Percentiles rank a stretch among this genome's conserved stretches.
These are phyloP conservation scores for Clitopilus hobsonii DNA, from an alignment of 768 basidiomycete genomes.

Conservation along the genomic window DNA sequence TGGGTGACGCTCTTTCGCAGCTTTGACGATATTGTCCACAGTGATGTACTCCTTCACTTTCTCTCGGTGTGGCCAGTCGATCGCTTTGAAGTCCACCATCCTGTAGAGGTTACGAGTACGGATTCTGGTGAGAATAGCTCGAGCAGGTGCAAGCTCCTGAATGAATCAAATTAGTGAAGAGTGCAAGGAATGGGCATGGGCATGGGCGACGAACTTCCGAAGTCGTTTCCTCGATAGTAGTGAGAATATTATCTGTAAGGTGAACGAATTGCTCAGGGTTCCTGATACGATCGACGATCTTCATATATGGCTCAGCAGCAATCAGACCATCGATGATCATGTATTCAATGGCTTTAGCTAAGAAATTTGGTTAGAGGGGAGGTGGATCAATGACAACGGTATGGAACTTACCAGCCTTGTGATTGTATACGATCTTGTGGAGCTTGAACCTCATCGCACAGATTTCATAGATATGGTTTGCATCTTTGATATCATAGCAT, in stretches of 20 bases:
- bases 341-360: constrained; percentile 77
- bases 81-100: constrained; percentile 58
- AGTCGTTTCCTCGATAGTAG: constrained; percentile 47
- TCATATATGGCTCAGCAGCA: constrained; percentile 58
- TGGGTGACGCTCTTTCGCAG: constrained; percentile 25
- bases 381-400: neutral
- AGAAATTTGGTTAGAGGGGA: neutral
- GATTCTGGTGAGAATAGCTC: constrained; percentile 59
- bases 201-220: neutral
- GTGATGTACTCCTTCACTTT: constrained; percentile 37
- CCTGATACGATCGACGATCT: constrained; percentile 51
- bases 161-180: constrained; percentile 2
- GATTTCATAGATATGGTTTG: constrained; percentile 69
- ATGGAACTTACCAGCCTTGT: constrained; percentile 57
- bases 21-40: constrained; percentile 35
- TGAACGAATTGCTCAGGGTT: constrained; percentile 57
- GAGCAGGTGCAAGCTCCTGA: constrained; percentile 58
- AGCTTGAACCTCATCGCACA: constrained; percentile 71
- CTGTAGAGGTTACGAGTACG: constrained; percentile 62
- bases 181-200: neutral
- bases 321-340: constrained; percentile 81
- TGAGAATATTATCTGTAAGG: constrained; percentile 67
- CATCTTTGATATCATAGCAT: constrained; percentile 80
- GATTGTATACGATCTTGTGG: constrained; percentile 82
- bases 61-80: constrained; percentile 34